Evolutionary conservation across 345 rosid species (phyloP), one percentile per base, ranked within the genome.

Genomic region (Arabidopsis arenosa): DNA sequence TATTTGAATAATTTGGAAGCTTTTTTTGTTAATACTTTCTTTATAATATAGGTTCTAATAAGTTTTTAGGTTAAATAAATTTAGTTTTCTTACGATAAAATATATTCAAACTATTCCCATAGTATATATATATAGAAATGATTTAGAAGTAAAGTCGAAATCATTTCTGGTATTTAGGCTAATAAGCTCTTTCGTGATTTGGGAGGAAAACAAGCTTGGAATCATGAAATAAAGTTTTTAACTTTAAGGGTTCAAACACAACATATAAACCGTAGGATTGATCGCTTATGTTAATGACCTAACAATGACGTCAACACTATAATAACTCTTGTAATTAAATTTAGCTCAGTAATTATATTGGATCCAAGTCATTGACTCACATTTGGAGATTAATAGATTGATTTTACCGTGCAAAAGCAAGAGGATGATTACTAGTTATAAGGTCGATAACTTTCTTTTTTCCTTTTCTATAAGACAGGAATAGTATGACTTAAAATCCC

Each of bases 281-380:
- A 40, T 37, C 7, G 36, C 21, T 41, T 41, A 40, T 23, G 47
- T 23, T 62, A 63, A 28, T 63, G 39, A 63, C 44, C 51, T 13
- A 62, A 41, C 6, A 23, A 23, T 62, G 11, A 43, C 66, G 51
- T 62, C 66, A 62, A 41, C 26, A 13, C 51, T 51, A 23, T 41
- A 12, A 26, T 28, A 63, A 62, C 17, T 61, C 17, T 61, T 40
- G 7, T 4, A 33, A 8, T 33, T n/a, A 57, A 61, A 6, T 21
- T 12, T 62, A 26, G 41, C 32, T 23, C 23, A 23, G 66, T 62
- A 40, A 11, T 28, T 28, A 28, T 28, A 28, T 61, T 39, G 35
- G 49, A 14, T 40, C 32, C 35, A 62, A 21, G 35, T 21, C 35
- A 40, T 15, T n/a, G 41, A n/a, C 65, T 39, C 33, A 39, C 49